Evolutionary conservation across 768 basidiomycete genomes (phyloP), one percentile per base, ranked within the genome.

Genomic region (Leccinum barrowsii): DNA sequence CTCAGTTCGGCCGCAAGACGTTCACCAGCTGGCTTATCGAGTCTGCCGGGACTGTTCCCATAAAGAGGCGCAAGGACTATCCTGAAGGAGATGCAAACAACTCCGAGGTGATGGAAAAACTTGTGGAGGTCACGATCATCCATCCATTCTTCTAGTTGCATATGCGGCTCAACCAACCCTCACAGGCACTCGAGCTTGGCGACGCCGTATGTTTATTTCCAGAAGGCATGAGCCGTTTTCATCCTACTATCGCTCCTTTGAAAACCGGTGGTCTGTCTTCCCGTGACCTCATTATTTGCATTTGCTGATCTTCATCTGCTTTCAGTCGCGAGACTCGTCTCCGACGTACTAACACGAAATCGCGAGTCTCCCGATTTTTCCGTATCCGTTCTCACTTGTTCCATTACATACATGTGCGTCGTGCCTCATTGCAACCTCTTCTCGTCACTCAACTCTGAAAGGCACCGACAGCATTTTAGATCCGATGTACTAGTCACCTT

Each of bases 11-110:
- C 3, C 85, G 80, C 46, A 82, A 71, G 62, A 94, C 91, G 3
- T 92, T 95, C 71, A 92, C 89, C 7, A 90, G 88, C 61, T 94
- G 93, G 92, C 80, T 95, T 19, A 92, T 95, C 52, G 91, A 94
- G 70, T 85, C 86, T 17, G 89, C 89, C 10, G 94, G 93, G 12
- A 93, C 94, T 1, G 81, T 95, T 2, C 93, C 93, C 1, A 82
- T 95, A 47, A 82, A 86, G 67, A 79, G 93, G 58, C 79, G 83
- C 54, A 92, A 87, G 62, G 93, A 95, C 67, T 82, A 79, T 63
- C 61, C 62, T 0, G 82, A 85, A 50, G 80, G 74, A 3, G 74
- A 70, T 13, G 76, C 75, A 0, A 85, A 94, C 71, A 95, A 95
- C 68, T 77, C 79, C 1, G 76, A 81, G 2, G 83, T 79, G 24